phyloP scores from a whole-genome alignment of 2,329 filamentous ascomycete species.

The Dactylellina drechsleri region DNA sequence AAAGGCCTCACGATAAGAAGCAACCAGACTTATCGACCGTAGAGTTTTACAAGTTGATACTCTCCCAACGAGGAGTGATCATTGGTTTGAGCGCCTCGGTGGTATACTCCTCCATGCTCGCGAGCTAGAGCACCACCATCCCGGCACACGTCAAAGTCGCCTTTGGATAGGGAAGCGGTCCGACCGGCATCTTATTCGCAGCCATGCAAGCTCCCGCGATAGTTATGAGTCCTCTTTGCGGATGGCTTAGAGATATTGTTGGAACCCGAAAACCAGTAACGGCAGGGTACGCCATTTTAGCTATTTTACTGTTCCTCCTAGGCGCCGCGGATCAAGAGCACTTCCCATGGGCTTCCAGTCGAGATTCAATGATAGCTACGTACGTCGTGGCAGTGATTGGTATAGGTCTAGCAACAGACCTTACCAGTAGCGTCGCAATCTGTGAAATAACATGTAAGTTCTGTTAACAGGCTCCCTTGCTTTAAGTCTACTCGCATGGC shows the following conservation, averaged over 20 bases:
- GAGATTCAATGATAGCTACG: slow-evolving; percentile 55
- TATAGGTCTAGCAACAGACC: slow-evolving; percentile 57
- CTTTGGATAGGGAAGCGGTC: slow-evolving; percentile 57
- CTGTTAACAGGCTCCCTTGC: not conserved
- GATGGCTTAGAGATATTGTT: slow-evolving; percentile 56
- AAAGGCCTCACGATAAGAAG: not conserved
- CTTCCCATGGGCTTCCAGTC: slow-evolving; percentile 58
- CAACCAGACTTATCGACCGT: slow-evolving; percentile 9
- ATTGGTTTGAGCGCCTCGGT: slow-evolving; percentile 35
- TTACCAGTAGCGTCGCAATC: slow-evolving; percentile 59
- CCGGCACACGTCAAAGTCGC: slow-evolving; percentile 56
- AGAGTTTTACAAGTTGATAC: slow-evolving; percentile 54
- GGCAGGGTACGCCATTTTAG: slow-evolving; percentile 57
- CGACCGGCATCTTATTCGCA: slow-evolving; percentile 56
- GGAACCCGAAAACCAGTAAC: slow-evolving; percentile 53
- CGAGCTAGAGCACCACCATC: slow-evolving; percentile 58
- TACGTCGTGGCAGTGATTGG: slow-evolving; percentile 56
- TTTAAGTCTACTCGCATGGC: not conserved
- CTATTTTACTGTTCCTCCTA: slow-evolving; percentile 58
- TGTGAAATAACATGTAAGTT: slow-evolving; percentile 60
- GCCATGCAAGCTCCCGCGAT: slow-evolving; percentile 55
- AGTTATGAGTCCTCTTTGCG: slow-evolving; percentile 45
- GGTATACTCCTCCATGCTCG: slow-evolving; percentile 39
- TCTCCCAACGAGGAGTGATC: slow-evolving; percentile 51
- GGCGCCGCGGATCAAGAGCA: slow-evolving; percentile 59